Evolutionary conservation across 768 basidiomycete species (phyloP), one percentile per base, ranked within the genome.

Genomic region (Trametes cinnabarina): DNA sequence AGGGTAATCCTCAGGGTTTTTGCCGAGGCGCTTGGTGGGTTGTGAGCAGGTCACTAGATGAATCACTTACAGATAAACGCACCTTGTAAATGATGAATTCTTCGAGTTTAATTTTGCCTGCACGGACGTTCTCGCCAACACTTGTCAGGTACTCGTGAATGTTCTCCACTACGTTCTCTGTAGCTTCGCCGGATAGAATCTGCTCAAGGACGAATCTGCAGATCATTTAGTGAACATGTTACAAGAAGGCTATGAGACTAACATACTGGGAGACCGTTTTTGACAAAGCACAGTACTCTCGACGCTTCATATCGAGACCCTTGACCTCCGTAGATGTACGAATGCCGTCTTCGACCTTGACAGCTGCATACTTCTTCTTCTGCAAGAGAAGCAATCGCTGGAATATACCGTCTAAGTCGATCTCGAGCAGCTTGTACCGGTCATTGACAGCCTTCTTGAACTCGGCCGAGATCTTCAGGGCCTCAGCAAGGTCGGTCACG

Each of bases 331-430:
- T 90, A 14, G 83, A 84, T 0, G 90, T 88, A 55, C 82, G 80
- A 0, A 82, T 80, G 25, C 86, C 86, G 62, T 94, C 92, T 65
- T 94, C 92, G 40, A 98, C 85, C 74, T 97, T 98, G 71, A 98
- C 79, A 0, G 97, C 97, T 0, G 97, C 97, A 64, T 99, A 99
- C 74, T 99, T 98, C 79, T 99, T 99, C 82, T 99, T 99, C 68
- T 98, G 96, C 52, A 99, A 75, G 11, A 99, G 81, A 2, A 99
- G 74, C 40, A 99, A 79, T 0, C 97, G 85, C 67, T 96, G 86
- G 77, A 99, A 99, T 34, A 98, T 82, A 3, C 90, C 86, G 66
- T 99, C 96, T 15, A 98, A 80, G 69, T 99, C 97, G 59, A 99
- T 99, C 70, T 99, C 97, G 44, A 99, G 86, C 22, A 98, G 82